Percentiles rank a stretch among this genome's conserved stretches.
Evolutionary conservation across 1,284 basidiomycete species (phyloP).

Genomic region (Melanopsichium pennsylvanicum): DNA sequence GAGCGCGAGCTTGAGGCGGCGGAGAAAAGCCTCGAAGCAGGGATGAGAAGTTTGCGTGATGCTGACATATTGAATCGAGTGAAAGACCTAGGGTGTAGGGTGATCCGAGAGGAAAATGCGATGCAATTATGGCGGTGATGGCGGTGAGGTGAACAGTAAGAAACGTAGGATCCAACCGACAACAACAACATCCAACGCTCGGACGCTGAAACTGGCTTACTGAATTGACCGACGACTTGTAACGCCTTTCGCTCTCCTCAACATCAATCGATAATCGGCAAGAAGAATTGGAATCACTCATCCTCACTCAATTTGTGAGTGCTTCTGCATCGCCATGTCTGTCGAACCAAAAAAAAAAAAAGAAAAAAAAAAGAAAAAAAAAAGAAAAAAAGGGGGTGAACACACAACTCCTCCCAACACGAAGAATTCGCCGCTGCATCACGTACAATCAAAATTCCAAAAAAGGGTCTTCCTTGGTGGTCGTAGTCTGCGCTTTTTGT

Average conservation of each 20-base stretch:
- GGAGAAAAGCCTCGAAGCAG: conserved; percentile 22
- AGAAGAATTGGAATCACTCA: conserved; percentile 17
- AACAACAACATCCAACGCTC: no score
- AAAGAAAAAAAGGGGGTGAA: background rate
- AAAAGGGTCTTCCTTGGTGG: background rate
- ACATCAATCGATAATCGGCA: conserved; percentile 19
- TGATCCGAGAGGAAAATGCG: background rate
- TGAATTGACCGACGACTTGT: conserved; percentile 14
- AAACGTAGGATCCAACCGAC: no score
- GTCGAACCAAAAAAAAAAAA: conserved; percentile 13
- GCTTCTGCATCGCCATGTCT: conserved; percentile 10
- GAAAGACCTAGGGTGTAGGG: no score
- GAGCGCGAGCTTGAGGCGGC: conserved; percentile 18
- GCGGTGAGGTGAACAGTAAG: background rate
- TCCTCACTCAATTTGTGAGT: no score
- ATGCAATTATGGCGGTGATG: conserved; percentile 3
- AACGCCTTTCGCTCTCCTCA: background rate
- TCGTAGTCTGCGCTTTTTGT: background rate
- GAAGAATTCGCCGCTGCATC: conserved; percentile 9
- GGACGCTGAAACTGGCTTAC: background rate
- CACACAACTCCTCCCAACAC: conserved; percentile 6
- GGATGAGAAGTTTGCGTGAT: conserved; percentile 17
- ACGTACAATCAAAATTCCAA: background rate
- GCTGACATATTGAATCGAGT: conserved; percentile 27
- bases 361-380: background rate